Base-by-base conservation (phyloP, 2,329 filamentous ascomycete genomes). In the Scytalidium lignicola region DNA sequence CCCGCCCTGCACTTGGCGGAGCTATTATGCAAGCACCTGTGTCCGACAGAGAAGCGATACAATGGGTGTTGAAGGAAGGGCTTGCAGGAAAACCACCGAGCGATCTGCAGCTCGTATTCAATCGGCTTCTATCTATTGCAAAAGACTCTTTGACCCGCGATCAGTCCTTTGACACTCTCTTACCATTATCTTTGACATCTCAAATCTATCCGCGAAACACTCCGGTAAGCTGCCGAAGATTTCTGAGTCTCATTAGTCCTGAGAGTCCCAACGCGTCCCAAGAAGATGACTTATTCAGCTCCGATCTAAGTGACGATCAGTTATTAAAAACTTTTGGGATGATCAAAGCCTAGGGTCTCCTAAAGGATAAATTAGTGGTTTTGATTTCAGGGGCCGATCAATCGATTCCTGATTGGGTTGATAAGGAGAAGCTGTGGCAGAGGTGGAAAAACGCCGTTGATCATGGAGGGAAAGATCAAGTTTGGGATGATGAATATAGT, bases 241-340 rank as follows among this genome's bases (percentile, higher is more conserved):
- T 57, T 51, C 54, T 63, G 41, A 81, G 79, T 51, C 69, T 87
- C 8, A 70, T 74, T 1, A 68, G 67, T 43, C 62, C 62, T 0
- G 58, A 60, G 39, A 78, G 74, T 20, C 79, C 79, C 0, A 66
- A 70, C 22, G 62, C 68, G 17, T 74, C 73, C 1, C 74, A 74
- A 2, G 76, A 79, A 43, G 83, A 87, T 61, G 83, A 87, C 59
- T 76, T 82, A 51, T 87, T 86, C 65, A 83, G 78, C 50, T 78
- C 74, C 10, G 83, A 86, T 62, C 63, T 85, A 21, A 58, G 59
- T 1, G 76, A 79, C 23, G 66, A 72, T 49, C 62, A 70, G 20
- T 62, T 85, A 21, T 50, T 58, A 43, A 60, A 61, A 20, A 83
- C 80, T 0, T 86, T 86, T 65, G 83, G 82, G 0, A 66, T 60